These are phyloP conservation scores for Bolboschoenoplectus hybrid DNA, from an alignment of 202 grass and related monocot genomes.

Conservation along the genomic window DNA sequence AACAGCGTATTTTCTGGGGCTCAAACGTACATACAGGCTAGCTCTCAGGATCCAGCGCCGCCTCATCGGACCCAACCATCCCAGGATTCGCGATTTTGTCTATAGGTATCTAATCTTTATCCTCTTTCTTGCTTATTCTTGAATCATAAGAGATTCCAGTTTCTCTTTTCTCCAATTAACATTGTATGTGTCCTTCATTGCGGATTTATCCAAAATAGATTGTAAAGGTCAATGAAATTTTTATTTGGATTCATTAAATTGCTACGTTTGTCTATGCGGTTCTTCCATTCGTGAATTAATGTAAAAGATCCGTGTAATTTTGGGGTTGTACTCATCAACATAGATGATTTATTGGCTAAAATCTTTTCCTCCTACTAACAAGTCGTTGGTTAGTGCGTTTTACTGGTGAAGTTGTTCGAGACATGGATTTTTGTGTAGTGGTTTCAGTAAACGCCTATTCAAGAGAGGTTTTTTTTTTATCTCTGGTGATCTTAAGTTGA, in stretches of 20 bases:
- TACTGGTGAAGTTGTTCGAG: neutral
- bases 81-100: constrained; percentile 70
- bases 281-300: neutral
- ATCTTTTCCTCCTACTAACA: neutral
- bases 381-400: neutral
- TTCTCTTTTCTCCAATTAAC: neutral
- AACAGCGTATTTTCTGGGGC: constrained; percentile 93
- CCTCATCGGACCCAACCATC: constrained; percentile 67
- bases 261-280: neutral
- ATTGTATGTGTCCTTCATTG: neutral
- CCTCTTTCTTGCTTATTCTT: neutral
- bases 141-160: neutral
- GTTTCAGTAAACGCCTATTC: neutral
- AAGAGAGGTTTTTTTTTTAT: neutral
- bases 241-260: neutral
- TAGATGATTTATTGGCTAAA: neutral
- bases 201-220: neutral
- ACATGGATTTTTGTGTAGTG: neutral
- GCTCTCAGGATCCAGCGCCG: constrained; percentile 84
- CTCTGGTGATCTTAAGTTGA: neutral
- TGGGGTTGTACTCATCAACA: neutral
- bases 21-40: constrained; percentile 75
- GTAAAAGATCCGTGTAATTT: neutral
- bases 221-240: neutral
- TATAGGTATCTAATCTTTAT: constrained; percentile 47